A percentile compares a stretch with the other conserved stretches of the same genome.
Conservation (phyloP, 2,329 filamentous ascomycete species). For the Hirsutella rhossiliensis region DNA sequence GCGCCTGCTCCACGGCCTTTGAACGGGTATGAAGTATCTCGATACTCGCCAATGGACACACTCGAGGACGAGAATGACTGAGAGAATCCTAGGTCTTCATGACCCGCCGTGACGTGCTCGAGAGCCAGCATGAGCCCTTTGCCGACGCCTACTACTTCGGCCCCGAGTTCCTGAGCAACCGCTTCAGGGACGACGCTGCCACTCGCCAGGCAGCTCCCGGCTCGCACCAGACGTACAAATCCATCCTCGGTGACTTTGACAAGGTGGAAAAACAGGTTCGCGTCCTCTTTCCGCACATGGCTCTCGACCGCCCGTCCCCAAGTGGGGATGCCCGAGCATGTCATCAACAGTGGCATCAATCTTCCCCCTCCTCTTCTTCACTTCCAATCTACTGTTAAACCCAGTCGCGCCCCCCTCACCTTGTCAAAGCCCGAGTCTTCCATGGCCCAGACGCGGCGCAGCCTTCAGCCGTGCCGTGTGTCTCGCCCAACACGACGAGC, state of each 20-base stretch:
- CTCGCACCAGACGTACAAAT: conserved; percentile 56
- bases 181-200: conserved; percentile 59
- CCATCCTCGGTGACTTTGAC: conserved; percentile 67
- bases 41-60: not conserved
- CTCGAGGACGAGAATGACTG: not conserved
- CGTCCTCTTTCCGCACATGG: conserved; percentile 10
- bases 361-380: not conserved
- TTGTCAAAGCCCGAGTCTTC: not conserved
- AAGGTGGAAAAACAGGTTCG: conserved; percentile 62
- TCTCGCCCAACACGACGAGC: not conserved
- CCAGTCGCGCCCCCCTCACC: not conserved
- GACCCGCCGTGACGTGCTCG: conserved; percentile 72
- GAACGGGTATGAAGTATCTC: conserved; percentile 58
- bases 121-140: conserved; percentile 90
- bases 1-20: conserved; percentile 94
- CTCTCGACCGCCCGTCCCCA: conserved; percentile 6
- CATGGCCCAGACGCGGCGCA: not conserved
- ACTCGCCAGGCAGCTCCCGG: conserved; percentile 52
- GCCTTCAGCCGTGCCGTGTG: not conserved
- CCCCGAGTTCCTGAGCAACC: conserved; percentile 69
- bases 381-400: not conserved
- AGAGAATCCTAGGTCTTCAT: conserved; percentile 66
- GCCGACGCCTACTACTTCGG: conserved; percentile 95
- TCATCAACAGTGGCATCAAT: not conserved
- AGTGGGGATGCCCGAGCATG: conserved; percentile 1